phyloP scores from a whole-genome alignment of 371 early-diverging fungal species.

The Quaeritorhiza haematococci region DNA sequence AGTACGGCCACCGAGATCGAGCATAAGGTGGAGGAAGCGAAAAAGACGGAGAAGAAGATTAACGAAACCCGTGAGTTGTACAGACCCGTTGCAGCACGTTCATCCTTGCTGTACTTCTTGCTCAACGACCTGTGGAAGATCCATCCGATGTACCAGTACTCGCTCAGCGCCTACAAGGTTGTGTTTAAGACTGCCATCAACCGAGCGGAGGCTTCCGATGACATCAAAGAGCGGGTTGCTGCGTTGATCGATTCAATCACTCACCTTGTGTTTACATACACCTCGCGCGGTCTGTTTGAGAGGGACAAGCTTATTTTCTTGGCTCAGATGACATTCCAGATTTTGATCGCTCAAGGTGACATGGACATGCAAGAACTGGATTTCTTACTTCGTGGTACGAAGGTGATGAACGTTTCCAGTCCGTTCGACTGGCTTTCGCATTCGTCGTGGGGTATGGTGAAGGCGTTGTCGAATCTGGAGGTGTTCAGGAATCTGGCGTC shows the following conservation, averaged over 20 bases:
- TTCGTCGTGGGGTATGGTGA: slow-evolving; percentile 48
- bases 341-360: slow-evolving; percentile 45
- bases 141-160: slow-evolving; percentile 60
- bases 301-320: slow-evolving; percentile 58
- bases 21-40: slow-evolving; percentile 58
- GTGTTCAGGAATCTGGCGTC: slow-evolving; percentile 46
- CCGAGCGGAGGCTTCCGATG: slow-evolving; percentile 51
- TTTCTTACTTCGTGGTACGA: slow-evolving; percentile 50
- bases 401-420: slow-evolving; percentile 35
- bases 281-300: slow-evolving; percentile 59
- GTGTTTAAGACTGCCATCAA: slow-evolving; percentile 58
- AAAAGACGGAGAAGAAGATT: slow-evolving; percentile 59
- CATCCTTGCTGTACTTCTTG: slow-evolving; percentile 56
- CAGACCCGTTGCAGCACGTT: slow-evolving; percentile 57
- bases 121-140: slow-evolving; percentile 60
- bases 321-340: slow-evolving; percentile 61
- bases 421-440: slow-evolving; percentile 53
- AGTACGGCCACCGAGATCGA: slow-evolving; percentile 60
- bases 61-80: slow-evolving; percentile 62
- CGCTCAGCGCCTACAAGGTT: slow-evolving; percentile 58
- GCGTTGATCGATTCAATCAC: slow-evolving; percentile 58
- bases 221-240: slow-evolving; percentile 55
- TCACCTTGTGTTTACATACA: slow-evolving; percentile 50
- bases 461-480: slow-evolving; percentile 53
- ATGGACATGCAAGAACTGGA: slow-evolving; percentile 50